Conservation (phyloP, 2,329 filamentous ascomycete genomes). For the Xylaria sp. region DNA sequence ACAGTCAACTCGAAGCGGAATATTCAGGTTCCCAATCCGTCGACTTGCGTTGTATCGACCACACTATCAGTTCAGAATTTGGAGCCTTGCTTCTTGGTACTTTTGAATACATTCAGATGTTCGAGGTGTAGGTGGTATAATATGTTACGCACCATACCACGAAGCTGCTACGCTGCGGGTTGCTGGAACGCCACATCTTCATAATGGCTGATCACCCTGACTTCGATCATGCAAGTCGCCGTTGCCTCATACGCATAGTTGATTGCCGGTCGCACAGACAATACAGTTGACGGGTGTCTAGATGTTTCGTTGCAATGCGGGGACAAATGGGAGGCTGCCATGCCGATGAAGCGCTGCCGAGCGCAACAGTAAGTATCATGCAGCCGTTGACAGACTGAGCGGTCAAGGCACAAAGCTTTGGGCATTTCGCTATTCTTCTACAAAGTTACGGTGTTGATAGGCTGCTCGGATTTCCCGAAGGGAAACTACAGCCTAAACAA, state of each 20-base stretch:
- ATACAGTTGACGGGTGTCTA: conserved; percentile 26
- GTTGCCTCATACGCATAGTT: conserved; percentile 5
- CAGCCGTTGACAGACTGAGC: conserved; percentile 7
- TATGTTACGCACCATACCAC: background rate
- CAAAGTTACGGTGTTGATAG: background rate
- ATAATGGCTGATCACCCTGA: background rate
- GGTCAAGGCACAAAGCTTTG: conserved; percentile 12
- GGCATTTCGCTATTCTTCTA: background rate
- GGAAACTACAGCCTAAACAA: conserved; percentile 16
- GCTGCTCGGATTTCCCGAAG: conserved; percentile 27
- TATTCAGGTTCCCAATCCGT: conserved; percentile 27
- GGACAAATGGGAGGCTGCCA: conserved; percentile 29
- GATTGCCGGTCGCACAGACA: conserved; percentile 18
- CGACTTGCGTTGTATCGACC: conserved; percentile 30
- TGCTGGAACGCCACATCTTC: conserved; percentile 19
- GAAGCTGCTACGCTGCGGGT: conserved; percentile 7
- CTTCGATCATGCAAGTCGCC: conserved; percentile 26
- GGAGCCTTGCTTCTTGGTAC: conserved; percentile 2
- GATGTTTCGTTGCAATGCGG: conserved; percentile 33
- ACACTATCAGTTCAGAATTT: conserved; percentile 1
- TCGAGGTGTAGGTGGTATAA: background rate
- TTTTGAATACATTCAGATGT: conserved; percentile 1
- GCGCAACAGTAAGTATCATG: conserved; percentile 9
- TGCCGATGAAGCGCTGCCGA: conserved; percentile 12
- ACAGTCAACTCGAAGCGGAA: conserved; percentile 27